Conservation (phyloP, 331 rosid genomes). For the Ulmus americana region DNA sequence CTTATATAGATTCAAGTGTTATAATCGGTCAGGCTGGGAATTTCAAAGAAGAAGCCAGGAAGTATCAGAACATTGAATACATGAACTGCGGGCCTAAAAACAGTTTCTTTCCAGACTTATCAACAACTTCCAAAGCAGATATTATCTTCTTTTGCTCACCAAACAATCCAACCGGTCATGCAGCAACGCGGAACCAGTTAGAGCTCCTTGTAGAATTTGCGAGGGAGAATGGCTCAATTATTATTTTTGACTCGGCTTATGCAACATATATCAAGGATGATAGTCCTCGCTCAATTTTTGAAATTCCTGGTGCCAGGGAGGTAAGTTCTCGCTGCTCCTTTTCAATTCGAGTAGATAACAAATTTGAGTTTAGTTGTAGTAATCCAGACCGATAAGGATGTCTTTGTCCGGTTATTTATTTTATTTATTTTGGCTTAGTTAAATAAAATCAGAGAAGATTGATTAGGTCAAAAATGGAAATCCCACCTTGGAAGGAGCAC, state of each 20-base stretch:
- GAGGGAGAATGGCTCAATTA: conserved; percentile 65
- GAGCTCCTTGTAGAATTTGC: conserved; percentile 67
- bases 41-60: conserved; percentile 35
- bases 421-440: no score
- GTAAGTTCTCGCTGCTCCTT: neutral
- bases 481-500: no score
- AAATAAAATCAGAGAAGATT: no score
- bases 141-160: conserved; percentile 72
- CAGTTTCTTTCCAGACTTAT: conserved; percentile 49
- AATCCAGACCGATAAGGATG: no score
- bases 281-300: conserved; percentile 67
- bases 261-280: conserved; percentile 59
- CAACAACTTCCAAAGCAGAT: conserved; percentile 43
- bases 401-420: no score
- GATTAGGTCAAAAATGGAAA: no score
- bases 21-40: conserved; percentile 61
- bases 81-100: conserved; percentile 44
- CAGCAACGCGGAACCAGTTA: conserved; percentile 48
- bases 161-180: conserved; percentile 62
- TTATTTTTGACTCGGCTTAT: conserved; percentile 67
- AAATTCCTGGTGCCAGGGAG: conserved; percentile 50
- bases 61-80: conserved; percentile 56
- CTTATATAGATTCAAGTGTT: conserved; percentile 63
- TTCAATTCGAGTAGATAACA: no score
- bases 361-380: neutral